Evolutionary conservation across 768 basidiomycete genomes (phyloP), one percentile per base, ranked within the genome.

Genomic region (Coprinellus micaceus): DNA sequence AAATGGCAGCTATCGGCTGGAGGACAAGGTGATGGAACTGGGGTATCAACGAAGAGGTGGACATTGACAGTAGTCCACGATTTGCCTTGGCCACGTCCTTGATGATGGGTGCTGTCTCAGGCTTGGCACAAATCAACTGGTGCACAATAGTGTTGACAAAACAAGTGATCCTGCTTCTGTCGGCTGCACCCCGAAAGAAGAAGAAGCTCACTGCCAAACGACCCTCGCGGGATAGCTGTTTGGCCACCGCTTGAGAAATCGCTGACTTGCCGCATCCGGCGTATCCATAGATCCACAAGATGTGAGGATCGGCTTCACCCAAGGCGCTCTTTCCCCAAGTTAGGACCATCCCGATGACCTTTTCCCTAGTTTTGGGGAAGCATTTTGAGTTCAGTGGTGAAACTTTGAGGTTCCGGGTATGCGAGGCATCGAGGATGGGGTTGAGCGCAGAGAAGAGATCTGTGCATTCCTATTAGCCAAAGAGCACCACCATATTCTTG

Each of bases 181-280:
- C 46, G 6, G 30, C 28, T n/a, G 45, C 49, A 4, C 21, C 36
- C n/a, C 58, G 22, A n/a, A 49, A 60, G 45, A 61, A 64, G 48
- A 61, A 64, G 53, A 64, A 63, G 24, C 53, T 55, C 21, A 45
- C 61, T 0, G 43, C 58, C 10, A 62, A 40, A 9, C 17, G 26
- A 2, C 39, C 48, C 4, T 2, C 13, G 15, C 49, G 37, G 3
- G 44, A 11, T n/a, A 50, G 56, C 15, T 29, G 10, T 13, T 58
- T 58, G 6, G 61, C 61, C 5, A 64, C 50, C 9, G 52, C 52
- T 40, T 60, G 59, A 9, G 59, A 54, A 13, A 64, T 58, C 5
- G 61, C 61, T 1, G 62, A 61, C 50, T 65, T 65, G n/a, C 64
- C 64, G n/a, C 57, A 57, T n/a, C 64, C 64, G 3, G 58, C 62